Percentiles rank a stretch among this genome's conserved stretches.
phyloP scores from a whole-genome alignment of 805 yeast species.

The Kuraishia floccosa region DNA sequence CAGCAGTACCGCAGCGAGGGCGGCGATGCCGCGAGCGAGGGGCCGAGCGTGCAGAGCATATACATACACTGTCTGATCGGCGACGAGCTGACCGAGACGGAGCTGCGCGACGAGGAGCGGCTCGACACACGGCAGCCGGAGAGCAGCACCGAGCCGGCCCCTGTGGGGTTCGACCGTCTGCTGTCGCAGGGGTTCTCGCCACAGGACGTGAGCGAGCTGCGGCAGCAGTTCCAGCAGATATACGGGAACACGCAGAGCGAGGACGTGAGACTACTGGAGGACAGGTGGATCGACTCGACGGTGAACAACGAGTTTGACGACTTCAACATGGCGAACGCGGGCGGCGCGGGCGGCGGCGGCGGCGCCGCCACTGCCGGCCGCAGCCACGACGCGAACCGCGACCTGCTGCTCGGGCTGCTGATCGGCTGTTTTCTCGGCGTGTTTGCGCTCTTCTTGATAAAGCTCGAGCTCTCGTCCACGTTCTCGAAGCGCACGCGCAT shows the following conservation, averaged over 20 bases:
- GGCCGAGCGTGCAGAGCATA: slow-evolving; percentile 19
- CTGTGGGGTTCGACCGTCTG: slow-evolving; percentile 77
- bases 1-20: slow-evolving; percentile 9
- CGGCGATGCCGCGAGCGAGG: slow-evolving; percentile 5
- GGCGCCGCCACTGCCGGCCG: slow-evolving; percentile 12
- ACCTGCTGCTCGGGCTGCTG: slow-evolving; percentile 56
- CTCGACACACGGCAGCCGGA: slow-evolving; percentile 41
- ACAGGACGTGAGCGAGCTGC: slow-evolving; percentile 59
- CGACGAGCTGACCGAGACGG: slow-evolving; percentile 40
- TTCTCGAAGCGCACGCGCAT: slow-evolving; percentile 53
- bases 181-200: slow-evolving; percentile 76
- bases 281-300: slow-evolving; percentile 79
- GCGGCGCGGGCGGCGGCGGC: slow-evolving; percentile 3
- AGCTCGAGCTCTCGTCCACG: slow-evolving; percentile 39
- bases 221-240: slow-evolving; percentile 63
- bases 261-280: slow-evolving; percentile 62
- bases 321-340: slow-evolving; percentile 16
- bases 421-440: slow-evolving; percentile 74
- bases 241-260: slow-evolving; percentile 37
- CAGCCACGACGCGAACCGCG: slow-evolving; percentile 36
- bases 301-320: slow-evolving; percentile 41
- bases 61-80: slow-evolving; percentile 78
- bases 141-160: slow-evolving; percentile 49
- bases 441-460: slow-evolving; percentile 50
- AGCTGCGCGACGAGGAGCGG: slow-evolving; percentile 47